Base-by-base conservation (phyloP, 495 filamentous ascomycete species). In the Penicillium ucsense region DNA sequence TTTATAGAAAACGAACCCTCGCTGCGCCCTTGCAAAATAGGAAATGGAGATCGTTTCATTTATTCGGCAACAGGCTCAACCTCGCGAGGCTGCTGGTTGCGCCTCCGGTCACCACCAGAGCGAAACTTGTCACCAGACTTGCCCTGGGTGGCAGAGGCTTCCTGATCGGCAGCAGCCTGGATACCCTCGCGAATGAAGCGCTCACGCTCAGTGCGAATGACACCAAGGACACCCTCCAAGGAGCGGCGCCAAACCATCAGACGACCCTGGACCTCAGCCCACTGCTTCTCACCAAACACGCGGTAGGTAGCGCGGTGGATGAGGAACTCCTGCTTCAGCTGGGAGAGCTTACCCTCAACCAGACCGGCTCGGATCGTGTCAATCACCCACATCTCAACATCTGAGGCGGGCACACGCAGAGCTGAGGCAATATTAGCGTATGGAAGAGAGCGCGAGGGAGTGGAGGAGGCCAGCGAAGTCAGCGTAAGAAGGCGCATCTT, bases 381-480 rank as follows among this genome's bases (percentile, higher is more conserved):
- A 53, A 98, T 98, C 43, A 95, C 85, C 92, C 92, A 98, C 77
- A 89, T 84, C 76, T 98, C 92, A 7, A 95, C 88, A 39, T 96
- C 88, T 47, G 85, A 82, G 30, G 63, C 53, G 11, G 86, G 80
- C 36, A 98, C 81, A 63, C 90, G 83, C 34, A 98, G 79, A 4
- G 88, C 81, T 48, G 83, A 80, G 37, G 85, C 77, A 57, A 98
- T 95, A 48, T 78, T 75, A 52, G 72, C 73, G 68, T 98, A 98
- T 33, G 89, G 83, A 36, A 98, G 79, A 45, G 88, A 86, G 48
- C 89, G 84, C 53, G 80, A 87, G 10, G 82, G 80, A 10, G 85
- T 85, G 50, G 83, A 78, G 31, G 94, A 88, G 11, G 90, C 89
- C 31, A 97, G 74, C 10, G 85, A 89, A 40, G 91, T 86, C 45